Base-by-base conservation (phyloP, 768 basidiomycete species). In the Pleurotus tuber-regium region DNA sequence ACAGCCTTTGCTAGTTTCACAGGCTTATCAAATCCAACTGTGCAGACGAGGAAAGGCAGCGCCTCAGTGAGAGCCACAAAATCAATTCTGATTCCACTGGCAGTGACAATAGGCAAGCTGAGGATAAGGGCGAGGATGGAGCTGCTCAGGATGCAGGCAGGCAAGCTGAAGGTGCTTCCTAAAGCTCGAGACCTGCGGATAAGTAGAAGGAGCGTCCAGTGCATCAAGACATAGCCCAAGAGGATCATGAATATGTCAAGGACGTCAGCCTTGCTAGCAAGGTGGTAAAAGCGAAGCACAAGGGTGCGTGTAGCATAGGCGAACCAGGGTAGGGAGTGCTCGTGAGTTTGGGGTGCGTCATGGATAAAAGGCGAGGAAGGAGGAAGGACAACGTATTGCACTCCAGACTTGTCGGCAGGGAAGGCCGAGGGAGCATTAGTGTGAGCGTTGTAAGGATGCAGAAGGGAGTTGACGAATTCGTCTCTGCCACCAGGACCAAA, bases 11-110 rank as follows among this genome's bases (percentile, higher is more conserved):
- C 95, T 21, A 99, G 84, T 5, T 90, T 82, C 40, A 96, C 84
- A 0, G 95, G 96, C 67, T 99, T 98, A 70, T 99, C 97, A 66
- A 98, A 99, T 5, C 96, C 96, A 54, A 99, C 85, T 1, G 94
- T 97, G 67, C 96, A 96, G 28, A 99, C 95, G 43, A 98, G 76
- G 84, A 98, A 98, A 0, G 97, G 97, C 0, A 99, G 80, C 0
- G 97, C 96, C 67, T 99, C 97, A 8, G 91, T 92, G 46, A 99
- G 78, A 8, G 87, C 86, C 47, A 98, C 87, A 1, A 93, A 92
- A 66, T 98, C 95, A 59, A 99, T 86, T 16, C 86, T 87, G 53
- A 99, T 92, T 59, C 79, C 77, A 52, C 98, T 76, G 10, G 79
- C 66, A 67, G 79, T 73, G 7, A 84, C 84, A 48, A 87, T 79